Conservation (phyloP, 169 alveolate genomes). For the Plasmodium malariae region DNA sequence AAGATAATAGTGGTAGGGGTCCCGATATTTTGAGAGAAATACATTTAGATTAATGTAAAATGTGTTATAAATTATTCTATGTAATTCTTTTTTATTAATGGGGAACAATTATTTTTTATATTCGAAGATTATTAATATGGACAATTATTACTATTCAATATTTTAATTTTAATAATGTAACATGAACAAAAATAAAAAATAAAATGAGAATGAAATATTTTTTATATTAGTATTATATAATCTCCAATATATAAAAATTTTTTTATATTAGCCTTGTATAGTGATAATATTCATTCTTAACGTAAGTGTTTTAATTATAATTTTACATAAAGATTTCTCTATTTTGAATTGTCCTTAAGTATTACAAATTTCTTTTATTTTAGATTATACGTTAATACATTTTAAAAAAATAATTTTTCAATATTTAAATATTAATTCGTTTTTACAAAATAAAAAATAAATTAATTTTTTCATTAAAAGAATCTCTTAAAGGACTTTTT, state of each 20-base stretch:
- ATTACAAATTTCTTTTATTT: neutral
- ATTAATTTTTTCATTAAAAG: slow-evolving; percentile 7
- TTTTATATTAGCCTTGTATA: neutral
- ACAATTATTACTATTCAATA: neutral
- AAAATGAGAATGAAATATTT: neutral
- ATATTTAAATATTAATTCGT: neutral
- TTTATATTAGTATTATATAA: slow-evolving; percentile 2
- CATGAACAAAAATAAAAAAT: neutral
- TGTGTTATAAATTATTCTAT: neutral
- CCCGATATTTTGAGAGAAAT: no score
- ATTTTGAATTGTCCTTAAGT: slow-evolving; percentile 4
- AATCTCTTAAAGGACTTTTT: neutral
- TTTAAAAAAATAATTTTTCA: neutral
- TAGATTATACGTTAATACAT: neutral
- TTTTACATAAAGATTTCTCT: neutral
- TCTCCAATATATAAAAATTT: slow-evolving; percentile 8
- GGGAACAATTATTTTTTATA: neutral
- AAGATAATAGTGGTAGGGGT: neutral
- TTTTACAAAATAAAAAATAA: neutral
- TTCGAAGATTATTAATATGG: slow-evolving; percentile 6
- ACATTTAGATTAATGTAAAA: no score
- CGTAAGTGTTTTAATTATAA: neutral
- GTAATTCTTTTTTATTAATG: neutral
- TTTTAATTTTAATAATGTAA: neutral
- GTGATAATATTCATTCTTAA: neutral